Evolutionary conservation across 495 filamentous ascomycete species (phyloP), one percentile per base, ranked within the genome.

Genomic region (Hyaloscypha hepaticicola): DNA sequence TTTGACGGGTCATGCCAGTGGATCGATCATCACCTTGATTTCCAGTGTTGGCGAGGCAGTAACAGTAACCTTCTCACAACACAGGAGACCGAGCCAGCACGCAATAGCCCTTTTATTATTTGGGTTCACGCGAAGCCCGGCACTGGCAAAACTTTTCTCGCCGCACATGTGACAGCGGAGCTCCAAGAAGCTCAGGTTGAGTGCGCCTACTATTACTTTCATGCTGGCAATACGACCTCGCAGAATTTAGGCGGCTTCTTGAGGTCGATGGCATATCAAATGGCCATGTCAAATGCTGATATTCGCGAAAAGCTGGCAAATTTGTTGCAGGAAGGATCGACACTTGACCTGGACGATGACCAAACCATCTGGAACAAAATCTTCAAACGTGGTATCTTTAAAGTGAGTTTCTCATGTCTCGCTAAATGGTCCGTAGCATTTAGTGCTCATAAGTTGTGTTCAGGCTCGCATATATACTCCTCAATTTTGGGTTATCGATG

Each of bases 141-240:
- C 1, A 69, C 63, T 1, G 77, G 77, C 1, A 79, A 80, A 51
- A 74, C 77, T 3, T 65, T 78, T n/a, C 19, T 79, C 5, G 66
- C 74, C 21, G 66, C 73, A 2, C 75, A 74, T 53, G 58, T 77
- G 28, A 69, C 78, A 9, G 65, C 73, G 24, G 55, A 74, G 5
- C 65, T 80, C 19, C 60, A 52, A 27, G 31, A 66, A 1, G 33
- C 55, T 29, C 64, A 63, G 2, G n/a, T 67, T 11, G 33, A 52
- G n/a, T 78, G 73, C 45, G 61, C 75, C 16, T 80, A 74, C 55
- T 79, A 69, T 65, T 74, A 77, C 60, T 72, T 78, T 25, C 66
- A 66, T 28, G 66, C 68, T 26, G 63, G 61, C 1, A 69, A 74
- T 22, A 60, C 63, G 5, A 33, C 66, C 11, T 74, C 72, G 53